Evolutionary conservation across 192 early-diverging fungal species (phyloP).

Genomic region (Phlyctochytrium planicorne): DNA sequence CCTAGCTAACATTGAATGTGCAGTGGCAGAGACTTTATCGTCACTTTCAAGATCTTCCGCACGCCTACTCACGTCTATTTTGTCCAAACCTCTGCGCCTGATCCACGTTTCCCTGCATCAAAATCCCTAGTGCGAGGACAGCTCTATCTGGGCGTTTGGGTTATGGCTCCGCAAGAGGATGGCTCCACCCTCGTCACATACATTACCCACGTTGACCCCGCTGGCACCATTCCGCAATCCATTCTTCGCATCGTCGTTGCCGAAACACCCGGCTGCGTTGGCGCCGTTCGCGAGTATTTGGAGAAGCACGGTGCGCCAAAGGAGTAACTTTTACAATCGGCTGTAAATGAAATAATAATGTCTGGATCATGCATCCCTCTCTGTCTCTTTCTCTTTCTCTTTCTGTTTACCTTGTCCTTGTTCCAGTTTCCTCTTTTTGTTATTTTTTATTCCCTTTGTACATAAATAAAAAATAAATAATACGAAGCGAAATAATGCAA

Average conservation of each 20-base stretch:
- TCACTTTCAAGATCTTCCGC: slow-evolving; percentile 6
- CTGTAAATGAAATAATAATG: too few species aligned
- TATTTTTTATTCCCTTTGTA: too few species aligned
- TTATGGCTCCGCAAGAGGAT: neutral
- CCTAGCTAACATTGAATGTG: neutral
- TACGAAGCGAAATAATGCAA: too few species aligned
- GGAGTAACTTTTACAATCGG: too few species aligned
- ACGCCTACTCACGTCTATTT: neutral
- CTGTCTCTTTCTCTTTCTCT: too few species aligned
- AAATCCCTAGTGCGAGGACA: neutral
- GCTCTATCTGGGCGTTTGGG: neutral
- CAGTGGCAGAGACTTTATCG: slow-evolving; percentile 3
- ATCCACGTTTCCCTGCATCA: neutral
- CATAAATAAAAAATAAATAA: too few species aligned
- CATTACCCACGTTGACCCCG: slow-evolving; percentile 3
- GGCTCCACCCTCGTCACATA: neutral
- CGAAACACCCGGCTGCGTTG: slow-evolving; percentile 1
- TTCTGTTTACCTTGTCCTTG: too few species aligned
- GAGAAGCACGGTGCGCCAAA: too few species aligned
- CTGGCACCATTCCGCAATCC: neutral
- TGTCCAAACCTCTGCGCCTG: neutral
- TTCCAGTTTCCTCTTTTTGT: too few species aligned
- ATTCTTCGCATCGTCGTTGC: neutral
- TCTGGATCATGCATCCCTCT: too few species aligned
- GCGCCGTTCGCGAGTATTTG: neutral